Evolutionary conservation across 1,139 yeast genomes (phyloP).

Genomic region (Debaryomyces nepalensis): DNA sequence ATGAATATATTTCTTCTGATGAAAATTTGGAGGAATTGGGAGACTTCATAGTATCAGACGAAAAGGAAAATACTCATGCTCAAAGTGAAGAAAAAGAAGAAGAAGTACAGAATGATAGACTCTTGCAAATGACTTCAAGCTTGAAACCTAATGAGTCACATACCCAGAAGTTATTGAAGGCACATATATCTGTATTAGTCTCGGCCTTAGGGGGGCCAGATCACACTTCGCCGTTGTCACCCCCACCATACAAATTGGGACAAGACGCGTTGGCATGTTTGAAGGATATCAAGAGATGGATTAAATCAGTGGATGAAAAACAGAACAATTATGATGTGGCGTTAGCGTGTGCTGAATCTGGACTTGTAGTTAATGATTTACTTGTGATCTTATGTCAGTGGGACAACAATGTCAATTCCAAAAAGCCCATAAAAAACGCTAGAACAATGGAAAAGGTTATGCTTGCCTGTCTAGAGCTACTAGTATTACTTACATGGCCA

Average conservation of each 20-base stretch:
- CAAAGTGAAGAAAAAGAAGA: conserved; percentile 22
- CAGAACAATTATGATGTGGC: conserved; percentile 78
- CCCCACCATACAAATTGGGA: conserved; percentile 74
- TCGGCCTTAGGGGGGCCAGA: conserved; percentile 87
- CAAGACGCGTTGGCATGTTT: conserved; percentile 90
- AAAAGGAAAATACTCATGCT: conserved; percentile 20
- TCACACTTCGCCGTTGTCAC: conserved; percentile 45
- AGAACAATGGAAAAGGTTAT: conserved; percentile 62
- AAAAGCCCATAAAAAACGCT: conserved; percentile 32
- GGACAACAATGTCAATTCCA: conserved; percentile 49
- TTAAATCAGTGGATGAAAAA: conserved; percentile 78
- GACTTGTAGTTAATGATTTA: conserved; percentile 73
- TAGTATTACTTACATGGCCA: conserved; percentile 91
- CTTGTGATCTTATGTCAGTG: conserved; percentile 76
- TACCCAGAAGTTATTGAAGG: conserved; percentile 55
- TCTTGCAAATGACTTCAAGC: conserved; percentile 32
- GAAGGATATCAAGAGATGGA: conserved; percentile 87
- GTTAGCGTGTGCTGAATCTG: conserved; percentile 82
- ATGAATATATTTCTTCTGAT: conserved; percentile 17
- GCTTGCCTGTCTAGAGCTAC: conserved; percentile 71
- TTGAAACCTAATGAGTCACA: conserved; percentile 43
- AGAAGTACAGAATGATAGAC: conserved; percentile 30
- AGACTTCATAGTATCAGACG: conserved; percentile 29
- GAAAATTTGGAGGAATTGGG: conserved; percentile 23
- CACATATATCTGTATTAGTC: conserved; percentile 72